Conservation (phyloP, 768 basidiomycete species). For the Gloeopeniophorella convolvens region DNA sequence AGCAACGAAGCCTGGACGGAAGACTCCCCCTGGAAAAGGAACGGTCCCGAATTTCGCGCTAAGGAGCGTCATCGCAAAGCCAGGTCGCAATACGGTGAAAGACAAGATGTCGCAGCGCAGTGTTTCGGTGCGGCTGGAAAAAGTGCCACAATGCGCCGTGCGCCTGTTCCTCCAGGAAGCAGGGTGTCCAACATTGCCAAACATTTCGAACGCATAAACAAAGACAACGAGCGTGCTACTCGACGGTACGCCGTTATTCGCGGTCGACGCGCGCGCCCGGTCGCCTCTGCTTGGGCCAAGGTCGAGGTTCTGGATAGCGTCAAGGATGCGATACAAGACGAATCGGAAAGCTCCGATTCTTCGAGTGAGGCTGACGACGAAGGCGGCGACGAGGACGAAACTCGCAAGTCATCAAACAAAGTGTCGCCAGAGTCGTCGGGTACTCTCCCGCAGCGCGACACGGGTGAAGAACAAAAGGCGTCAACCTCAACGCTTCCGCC, state of each 20-base stretch:
- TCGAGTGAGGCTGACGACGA: slow-evolving; percentile 63
- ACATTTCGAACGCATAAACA: slow-evolving; percentile 81
- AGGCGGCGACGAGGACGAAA: slow-evolving; percentile 53
- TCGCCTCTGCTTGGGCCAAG: slow-evolving; percentile 80
- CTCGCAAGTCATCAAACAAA: slow-evolving; percentile 26
- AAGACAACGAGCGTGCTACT: slow-evolving; percentile 68
- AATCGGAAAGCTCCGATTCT: slow-evolving; percentile 66
- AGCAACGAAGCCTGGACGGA: slow-evolving; percentile 16
- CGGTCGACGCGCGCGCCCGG: slow-evolving; percentile 81
- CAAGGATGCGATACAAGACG: slow-evolving; percentile 84
- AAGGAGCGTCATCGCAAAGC: slow-evolving; percentile 33
- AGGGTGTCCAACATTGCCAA: slow-evolving; percentile 87
- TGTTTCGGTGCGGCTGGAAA: slow-evolving; percentile 39
- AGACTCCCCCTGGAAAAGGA: slow-evolving; percentile 37
- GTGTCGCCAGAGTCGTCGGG: slow-evolving; percentile 23
- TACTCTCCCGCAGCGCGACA: slow-evolving; percentile 1
- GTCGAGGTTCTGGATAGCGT: slow-evolving; percentile 86
- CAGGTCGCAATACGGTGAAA: slow-evolving; percentile 29
- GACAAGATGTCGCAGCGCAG: slow-evolving; percentile 39
- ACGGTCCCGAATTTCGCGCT: slow-evolving; percentile 26
- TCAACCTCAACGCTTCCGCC: not conserved
- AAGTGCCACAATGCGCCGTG: slow-evolving; percentile 45
- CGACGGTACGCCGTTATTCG: slow-evolving; percentile 82
- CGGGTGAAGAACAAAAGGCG: slow-evolving; percentile 1
- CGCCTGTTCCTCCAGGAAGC: slow-evolving; percentile 41